Evolutionary conservation across 2,329 filamentous ascomycete genomes (phyloP), one percentile per base, ranked within the genome.

Genomic region (Grosmannia penicillata): DNA sequence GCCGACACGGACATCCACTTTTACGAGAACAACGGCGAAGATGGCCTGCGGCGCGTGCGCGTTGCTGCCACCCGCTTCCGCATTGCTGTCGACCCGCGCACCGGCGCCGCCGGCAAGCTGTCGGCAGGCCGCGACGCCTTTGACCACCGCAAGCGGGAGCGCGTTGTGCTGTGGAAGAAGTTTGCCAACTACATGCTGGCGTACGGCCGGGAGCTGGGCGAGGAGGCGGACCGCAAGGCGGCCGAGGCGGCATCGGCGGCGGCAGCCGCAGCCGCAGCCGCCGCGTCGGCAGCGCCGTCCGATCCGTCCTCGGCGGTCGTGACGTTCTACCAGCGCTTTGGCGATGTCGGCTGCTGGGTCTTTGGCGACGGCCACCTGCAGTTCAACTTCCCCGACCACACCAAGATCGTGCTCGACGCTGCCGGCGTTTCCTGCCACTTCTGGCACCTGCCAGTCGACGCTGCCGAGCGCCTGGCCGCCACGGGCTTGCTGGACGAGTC

Each of bases 341-440:
- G 82, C 31, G 82, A 82, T 49, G 81, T 87, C 23, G 81, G 82
- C 14, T 80, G 82, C 56, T 87, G 82, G 82, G 75, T 77, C 36
- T 89, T 89, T 50, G 73, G 72, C 40, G 82, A 89, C 53, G 83
- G 83, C 3, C 81, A 83, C 49, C 68, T 87, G 47, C 40, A 85
- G 72, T 82, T 89, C 59, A 89, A 91, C 59, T 91, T 91, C 56
- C 82, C 83, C 3, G 83, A 91, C 48, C 83, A 91, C 55, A 89
- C 83, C 42, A 91, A 91, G 59, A 72, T 91, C 39, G 78, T 89
- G 11, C 61, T 91, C 21, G 82, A 84, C 41, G 62, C 78, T 1
- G 72, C 79, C 23, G 82, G 80, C n/a, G 74, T 70, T 1, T 80
- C 76, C 66, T 79, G 81, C 48, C 79, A 83, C 53, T 84, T 86